Base-by-base conservation (phyloP, 192 early-diverging fungal species). In the Coemansia sp. region DNA sequence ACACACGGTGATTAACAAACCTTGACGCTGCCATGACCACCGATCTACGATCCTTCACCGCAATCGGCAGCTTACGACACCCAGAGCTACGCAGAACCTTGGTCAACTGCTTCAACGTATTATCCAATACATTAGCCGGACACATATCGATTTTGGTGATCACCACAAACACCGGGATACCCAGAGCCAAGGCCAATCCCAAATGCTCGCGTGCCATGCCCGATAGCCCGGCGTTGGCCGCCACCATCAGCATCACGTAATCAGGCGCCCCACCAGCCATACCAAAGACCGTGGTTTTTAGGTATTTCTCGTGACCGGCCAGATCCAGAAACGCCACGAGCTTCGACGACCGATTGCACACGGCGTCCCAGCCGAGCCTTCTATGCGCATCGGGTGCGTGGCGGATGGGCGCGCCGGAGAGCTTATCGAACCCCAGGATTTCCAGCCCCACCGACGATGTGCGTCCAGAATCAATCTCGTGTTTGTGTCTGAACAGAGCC, bases 101-200 rank as follows among this genome's bases (percentile, higher is more conserved):
- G 36, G 84, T 87, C 59, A 97, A 69, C 76, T 96, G 91, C 67
- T 89, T 91, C 32, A 97, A 84, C 11, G 94, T 97, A 54, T 84
- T 77, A 52, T 92, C 93, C 53, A 96, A 83, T 6, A 97, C 88
- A 68, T 92, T 90, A 1, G 87, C 73, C 45, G 96, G 96, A 62
- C 93, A 95, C 91, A 95, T 95, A 70, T 96, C 94, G 72, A 96
- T 94, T 64, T 96, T 97, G 32, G 94, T 96, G n/a, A 97, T 87
- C 15, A 95, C 91, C 15, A 97, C 93, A 58, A 94, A 90, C 11
- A 97, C 94, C 0, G 96, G 94, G 12, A 97, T 92, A 18, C 86
- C 85, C 22, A 97, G 83, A 3, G 94, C 93, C 33, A 97, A 79
- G 5, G 94, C 93, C 63, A 97, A 63, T 0, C 96, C 96, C 14